Conservation (phyloP, 805 yeast species). For the Candida pini region DNA sequence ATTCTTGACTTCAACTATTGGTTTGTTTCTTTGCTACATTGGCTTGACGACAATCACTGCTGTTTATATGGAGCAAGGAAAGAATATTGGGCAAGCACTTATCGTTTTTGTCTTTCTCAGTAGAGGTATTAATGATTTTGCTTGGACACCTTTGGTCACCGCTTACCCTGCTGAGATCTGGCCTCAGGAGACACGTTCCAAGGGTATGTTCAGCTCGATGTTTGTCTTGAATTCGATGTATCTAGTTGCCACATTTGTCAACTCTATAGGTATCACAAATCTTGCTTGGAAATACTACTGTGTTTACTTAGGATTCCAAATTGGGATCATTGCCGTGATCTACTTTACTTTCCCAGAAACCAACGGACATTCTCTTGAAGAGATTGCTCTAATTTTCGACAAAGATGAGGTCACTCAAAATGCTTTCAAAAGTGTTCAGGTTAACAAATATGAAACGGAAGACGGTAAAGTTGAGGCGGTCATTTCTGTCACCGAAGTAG, state of each 20-base stretch:
- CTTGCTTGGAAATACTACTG: conserved; percentile 34
- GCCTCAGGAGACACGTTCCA: conserved; percentile 51
- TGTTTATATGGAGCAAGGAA: conserved; percentile 11
- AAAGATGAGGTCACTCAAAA: no score
- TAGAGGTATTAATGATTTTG: conserved; percentile 38
- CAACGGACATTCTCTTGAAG: conserved; percentile 35
- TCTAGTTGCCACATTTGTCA: conserved; percentile 20
- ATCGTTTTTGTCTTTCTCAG: conserved; percentile 19
- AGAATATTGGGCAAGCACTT: conserved; percentile 21
- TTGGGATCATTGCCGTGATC: conserved; percentile 15
- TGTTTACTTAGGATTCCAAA: conserved; percentile 29
- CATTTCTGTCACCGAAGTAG: no score
- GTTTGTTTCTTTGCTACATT: conserved; percentile 35
- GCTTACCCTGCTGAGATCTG: conserved; percentile 45
- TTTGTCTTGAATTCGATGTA: conserved; percentile 12
- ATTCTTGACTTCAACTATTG: conserved; percentile 29
- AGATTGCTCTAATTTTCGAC: conserved; percentile 40
- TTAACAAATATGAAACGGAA: no score
- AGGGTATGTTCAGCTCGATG: conserved; percentile 46
- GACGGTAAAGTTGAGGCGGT: no score
- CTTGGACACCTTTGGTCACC: conserved; percentile 41
- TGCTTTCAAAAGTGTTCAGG: no score
- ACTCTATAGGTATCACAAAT: conserved; percentile 35
- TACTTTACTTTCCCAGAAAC: conserved; percentile 45
- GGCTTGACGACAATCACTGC: conserved; percentile 47